These are phyloP conservation scores for Leccinum subfulvum DNA, from an alignment of 1,284 basidiomycete species.

Conservation along the genomic window DNA sequence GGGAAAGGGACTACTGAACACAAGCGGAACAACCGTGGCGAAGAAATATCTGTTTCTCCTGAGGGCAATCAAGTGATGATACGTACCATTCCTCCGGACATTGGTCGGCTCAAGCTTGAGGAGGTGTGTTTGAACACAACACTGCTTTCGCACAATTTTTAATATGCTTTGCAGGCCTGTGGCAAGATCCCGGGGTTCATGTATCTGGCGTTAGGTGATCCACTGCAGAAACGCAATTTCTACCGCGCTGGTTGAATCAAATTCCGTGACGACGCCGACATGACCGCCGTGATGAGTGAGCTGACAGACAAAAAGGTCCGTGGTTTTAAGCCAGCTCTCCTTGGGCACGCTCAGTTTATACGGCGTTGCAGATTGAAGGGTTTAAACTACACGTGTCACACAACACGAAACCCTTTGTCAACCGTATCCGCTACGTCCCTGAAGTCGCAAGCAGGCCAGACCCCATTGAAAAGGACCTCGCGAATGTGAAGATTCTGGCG, in stretches of 20 bases:
- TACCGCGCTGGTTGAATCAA: slow-evolving; percentile 91
- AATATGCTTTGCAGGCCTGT: slow-evolving; percentile 49
- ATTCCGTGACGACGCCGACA: slow-evolving; percentile 81
- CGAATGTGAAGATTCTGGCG: slow-evolving; percentile 69
- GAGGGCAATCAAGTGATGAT: slow-evolving; percentile 91
- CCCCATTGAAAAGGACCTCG: slow-evolving; percentile 75
- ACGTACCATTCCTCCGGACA: slow-evolving; percentile 88
- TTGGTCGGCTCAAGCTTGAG: slow-evolving; percentile 83
- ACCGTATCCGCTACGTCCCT: slow-evolving; percentile 76
- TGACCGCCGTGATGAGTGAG: slow-evolving; percentile 67
- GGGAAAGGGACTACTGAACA: slow-evolving; percentile 50
- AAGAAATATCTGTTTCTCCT: slow-evolving; percentile 73
- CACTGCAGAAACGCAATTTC: slow-evolving; percentile 84
- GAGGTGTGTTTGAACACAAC: slow-evolving; percentile 52
- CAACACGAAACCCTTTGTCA: slow-evolving; percentile 76
- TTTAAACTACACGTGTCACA: slow-evolving; percentile 90
- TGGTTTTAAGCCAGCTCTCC: slow-evolving; percentile 6
- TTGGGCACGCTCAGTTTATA: slow-evolving; percentile 10
- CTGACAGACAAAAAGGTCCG: slow-evolving; percentile 81
- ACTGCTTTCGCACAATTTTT: slow-evolving; percentile 5
- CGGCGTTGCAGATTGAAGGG: slow-evolving; percentile 71
- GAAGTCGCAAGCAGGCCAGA: slow-evolving; percentile 77
- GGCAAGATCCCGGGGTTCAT: slow-evolving; percentile 66
- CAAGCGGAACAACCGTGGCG: slow-evolving; percentile 55
- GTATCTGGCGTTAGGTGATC: slow-evolving; percentile 87